Evolutionary conservation across 129 eudicot species (phyloP).

Genomic region (Lactuca saligna): DNA sequence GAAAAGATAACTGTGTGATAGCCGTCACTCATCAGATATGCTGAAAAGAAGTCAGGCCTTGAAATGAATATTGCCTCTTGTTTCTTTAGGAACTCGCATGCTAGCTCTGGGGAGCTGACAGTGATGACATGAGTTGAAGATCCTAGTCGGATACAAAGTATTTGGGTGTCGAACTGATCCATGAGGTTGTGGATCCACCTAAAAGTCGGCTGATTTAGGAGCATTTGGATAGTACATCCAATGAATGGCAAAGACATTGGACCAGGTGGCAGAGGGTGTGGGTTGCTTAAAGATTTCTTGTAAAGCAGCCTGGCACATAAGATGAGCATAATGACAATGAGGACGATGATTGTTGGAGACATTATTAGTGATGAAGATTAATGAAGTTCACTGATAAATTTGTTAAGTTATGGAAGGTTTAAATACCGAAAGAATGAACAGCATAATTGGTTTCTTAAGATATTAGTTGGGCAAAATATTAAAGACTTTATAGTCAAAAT

Average conservation of each 20-base stretch:
- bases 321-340: neutral
- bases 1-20: neutral
- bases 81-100: neutral
- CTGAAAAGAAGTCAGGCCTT: neutral
- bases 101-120: neutral
- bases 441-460: no score
- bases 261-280: constrained; percentile 15
- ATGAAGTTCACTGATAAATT: no score
- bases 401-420: no score
- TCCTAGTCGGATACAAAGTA: constrained; percentile 12
- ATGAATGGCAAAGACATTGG: constrained; percentile 12
- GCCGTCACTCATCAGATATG: constrained; percentile 5
- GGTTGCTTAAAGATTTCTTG: constrained; percentile 1
- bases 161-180: constrained; percentile 5
- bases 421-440: no score
- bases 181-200: constrained; percentile 19
- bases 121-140: neutral
- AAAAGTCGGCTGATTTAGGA: constrained; percentile 14
- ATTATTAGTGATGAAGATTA: no score
- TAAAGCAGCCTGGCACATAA: neutral
- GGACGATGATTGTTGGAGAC: neutral
- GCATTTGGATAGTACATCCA: neutral
- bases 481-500: no score
- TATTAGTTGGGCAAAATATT: no score
- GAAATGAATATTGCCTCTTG: neutral